Evolutionary conservation across 2,329 filamentous ascomycete genomes (phyloP).

Genomic region (Venturia aucupariae): DNA sequence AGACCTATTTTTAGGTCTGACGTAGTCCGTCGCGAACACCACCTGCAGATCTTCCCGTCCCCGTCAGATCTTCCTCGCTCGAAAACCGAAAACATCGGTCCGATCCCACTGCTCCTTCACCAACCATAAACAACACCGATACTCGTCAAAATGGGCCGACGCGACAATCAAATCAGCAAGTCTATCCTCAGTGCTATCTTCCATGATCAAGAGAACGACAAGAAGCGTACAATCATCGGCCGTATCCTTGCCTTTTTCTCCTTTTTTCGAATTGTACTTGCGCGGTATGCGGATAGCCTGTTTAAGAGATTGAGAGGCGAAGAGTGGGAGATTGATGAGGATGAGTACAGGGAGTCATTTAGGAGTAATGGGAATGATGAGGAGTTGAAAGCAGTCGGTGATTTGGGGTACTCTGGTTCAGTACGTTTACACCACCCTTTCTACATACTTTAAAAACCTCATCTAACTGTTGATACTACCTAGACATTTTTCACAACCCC

Average conservation of each 20-base stretch:
- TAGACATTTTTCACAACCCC: conserved; percentile 61
- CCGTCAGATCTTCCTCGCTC: no score
- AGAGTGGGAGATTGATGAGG: conserved; percentile 45
- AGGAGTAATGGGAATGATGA: conserved; percentile 18
- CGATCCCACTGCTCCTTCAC: not conserved
- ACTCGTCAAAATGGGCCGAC: conserved; percentile 14
- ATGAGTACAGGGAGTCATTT: conserved; percentile 48
- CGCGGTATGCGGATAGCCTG: conserved; percentile 37
- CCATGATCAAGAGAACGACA: conserved; percentile 20
- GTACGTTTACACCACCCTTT: conserved; percentile 32
- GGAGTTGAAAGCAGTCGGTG: conserved; percentile 48
- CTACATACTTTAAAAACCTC: no score
- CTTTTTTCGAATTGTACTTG: conserved; percentile 40
- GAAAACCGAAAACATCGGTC: not conserved
- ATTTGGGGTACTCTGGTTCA: conserved; percentile 66
- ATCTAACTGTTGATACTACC: no score
- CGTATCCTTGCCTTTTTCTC: conserved; percentile 46
- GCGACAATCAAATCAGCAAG: conserved; percentile 29
- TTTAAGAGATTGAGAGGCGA: conserved; percentile 44
- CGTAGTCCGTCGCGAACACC: no score
- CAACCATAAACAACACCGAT: not conserved
- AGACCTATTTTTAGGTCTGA: no score
- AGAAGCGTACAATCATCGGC: conserved; percentile 28
- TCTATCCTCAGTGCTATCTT: conserved; percentile 34
- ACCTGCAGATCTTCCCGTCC: no score